phyloP scores from a whole-genome alignment of 1,284 basidiomycete genomes.

The Microbotryum silenes-acaulis region DNA sequence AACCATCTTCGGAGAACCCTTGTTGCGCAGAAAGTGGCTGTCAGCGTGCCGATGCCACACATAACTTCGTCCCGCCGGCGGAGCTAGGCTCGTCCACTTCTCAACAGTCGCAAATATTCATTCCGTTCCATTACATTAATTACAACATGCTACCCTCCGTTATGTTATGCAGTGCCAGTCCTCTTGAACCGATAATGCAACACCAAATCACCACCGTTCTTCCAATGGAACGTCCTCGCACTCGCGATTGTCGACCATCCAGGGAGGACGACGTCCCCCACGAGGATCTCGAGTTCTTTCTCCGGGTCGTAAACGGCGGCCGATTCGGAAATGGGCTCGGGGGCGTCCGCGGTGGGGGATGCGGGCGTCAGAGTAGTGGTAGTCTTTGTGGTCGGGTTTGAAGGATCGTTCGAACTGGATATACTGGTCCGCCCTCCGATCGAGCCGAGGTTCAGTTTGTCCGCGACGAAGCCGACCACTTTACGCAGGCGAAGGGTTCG shows the following conservation, averaged over 20 bases:
- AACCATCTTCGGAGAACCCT: too few relatives aligned
- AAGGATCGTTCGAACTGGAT: neutral
- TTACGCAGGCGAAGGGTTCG: constrained; percentile 77
- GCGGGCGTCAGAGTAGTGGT: constrained; percentile 9
- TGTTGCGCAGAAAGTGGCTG: too few relatives aligned
- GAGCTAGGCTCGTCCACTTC: too few relatives aligned
- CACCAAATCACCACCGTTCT: constrained; percentile 65
- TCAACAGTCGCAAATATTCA: too few relatives aligned
- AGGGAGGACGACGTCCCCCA: constrained; percentile 70
- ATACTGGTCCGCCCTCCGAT: constrained; percentile 23
- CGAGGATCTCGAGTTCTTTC: constrained; percentile 76
- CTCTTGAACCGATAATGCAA: constrained; percentile 59
- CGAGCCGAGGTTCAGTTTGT: constrained; percentile 62
- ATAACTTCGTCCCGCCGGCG: too few relatives aligned
- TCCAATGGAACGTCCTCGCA: constrained; percentile 78
- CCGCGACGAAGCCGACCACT: constrained; percentile 74
- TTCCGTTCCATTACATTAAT: too few relatives aligned
- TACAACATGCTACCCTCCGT: too few relatives aligned
- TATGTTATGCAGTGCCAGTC: neutral
- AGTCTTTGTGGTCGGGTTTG: constrained; percentile 14
- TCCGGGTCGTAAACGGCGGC: constrained; percentile 48
- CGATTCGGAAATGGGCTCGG: constrained; percentile 9
- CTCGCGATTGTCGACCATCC: constrained; percentile 80
- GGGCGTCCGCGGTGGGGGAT: neutral
- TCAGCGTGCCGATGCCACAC: too few relatives aligned